phyloP scores from a whole-genome alignment of 176 grass and related monocot species.

The Musa itinerans region DNA sequence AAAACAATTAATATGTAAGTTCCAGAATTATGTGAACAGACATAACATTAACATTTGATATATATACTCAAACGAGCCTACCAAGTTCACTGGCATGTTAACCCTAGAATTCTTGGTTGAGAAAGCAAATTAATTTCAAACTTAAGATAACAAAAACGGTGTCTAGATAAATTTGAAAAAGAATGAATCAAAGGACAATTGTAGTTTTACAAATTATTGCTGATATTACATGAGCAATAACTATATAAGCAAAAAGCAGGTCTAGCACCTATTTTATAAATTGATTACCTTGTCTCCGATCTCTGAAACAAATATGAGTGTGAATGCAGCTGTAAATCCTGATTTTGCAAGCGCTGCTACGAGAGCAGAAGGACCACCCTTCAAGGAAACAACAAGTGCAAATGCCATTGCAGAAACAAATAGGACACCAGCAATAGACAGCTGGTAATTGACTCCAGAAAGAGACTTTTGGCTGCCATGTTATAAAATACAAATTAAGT shows the following conservation, averaged over 20 bases:
- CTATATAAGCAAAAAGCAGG: background rate
- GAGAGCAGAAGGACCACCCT: slow-evolving; percentile 62
- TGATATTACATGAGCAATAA: background rate
- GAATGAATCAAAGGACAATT: too few species aligned
- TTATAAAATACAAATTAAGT: slow-evolving; percentile 5
- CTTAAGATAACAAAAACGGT: too few species aligned
- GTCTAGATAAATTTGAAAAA: too few species aligned
- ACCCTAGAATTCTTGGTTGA: too few species aligned
- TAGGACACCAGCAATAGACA: slow-evolving; percentile 49
- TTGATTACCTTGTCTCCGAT: slow-evolving; percentile 86
- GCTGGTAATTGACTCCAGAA: slow-evolving; percentile 33
- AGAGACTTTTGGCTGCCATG: slow-evolving; percentile 49
- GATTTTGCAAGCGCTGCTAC: slow-evolving; percentile 67
- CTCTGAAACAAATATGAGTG: slow-evolving; percentile 90
- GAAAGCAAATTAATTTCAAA: too few species aligned
- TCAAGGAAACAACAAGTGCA: slow-evolving; percentile 53
- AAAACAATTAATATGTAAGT: too few species aligned
- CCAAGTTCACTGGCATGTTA: too few species aligned
- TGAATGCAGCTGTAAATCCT: slow-evolving; percentile 89
- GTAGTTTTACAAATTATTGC: too few species aligned
- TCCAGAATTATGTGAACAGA: too few species aligned
- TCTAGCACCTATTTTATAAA: background rate
- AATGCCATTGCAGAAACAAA: slow-evolving; percentile 42
- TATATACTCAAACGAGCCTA: too few species aligned
- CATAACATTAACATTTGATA: too few species aligned